phyloP scores from a whole-genome alignment of 2,329 filamentous ascomycete species.

The Dactylonectria macrodidyma region DNA sequence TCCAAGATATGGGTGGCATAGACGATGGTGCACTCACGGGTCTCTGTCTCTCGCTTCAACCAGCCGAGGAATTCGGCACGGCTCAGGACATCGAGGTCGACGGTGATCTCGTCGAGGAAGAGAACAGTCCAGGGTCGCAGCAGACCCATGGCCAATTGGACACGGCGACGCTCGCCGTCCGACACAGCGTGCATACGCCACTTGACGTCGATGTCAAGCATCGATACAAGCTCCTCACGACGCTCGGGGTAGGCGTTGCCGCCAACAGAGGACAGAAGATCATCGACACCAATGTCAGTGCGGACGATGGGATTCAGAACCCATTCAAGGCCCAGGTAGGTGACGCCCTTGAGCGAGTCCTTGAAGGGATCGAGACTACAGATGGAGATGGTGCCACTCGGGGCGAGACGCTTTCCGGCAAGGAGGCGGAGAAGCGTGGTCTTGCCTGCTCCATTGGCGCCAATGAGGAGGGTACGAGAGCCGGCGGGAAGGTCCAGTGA shows the following conservation, averaged over 20 bases:
- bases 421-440: slow-evolving; percentile 96
- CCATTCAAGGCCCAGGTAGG: slow-evolving; percentile 98
- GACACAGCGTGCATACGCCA: slow-evolving; percentile 98
- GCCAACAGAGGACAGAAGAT: slow-evolving; percentile 87
- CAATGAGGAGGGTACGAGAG: slow-evolving; percentile 91
- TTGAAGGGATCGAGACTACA: slow-evolving; percentile 93
- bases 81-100: slow-evolving; percentile 91
- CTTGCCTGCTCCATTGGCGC: slow-evolving; percentile 97
- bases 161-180: slow-evolving; percentile 90
- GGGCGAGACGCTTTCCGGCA: slow-evolving; percentile 94
- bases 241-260: slow-evolving; percentile 86
- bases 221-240: slow-evolving; percentile 86
- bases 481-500: slow-evolving; percentile 83
- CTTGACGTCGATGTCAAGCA: slow-evolving; percentile 90
- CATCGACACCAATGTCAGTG: slow-evolving; percentile 91
- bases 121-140: slow-evolving; percentile 92
- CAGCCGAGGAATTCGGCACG: slow-evolving; percentile 89
- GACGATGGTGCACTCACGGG: slow-evolving; percentile 88
- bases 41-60: slow-evolving; percentile 88
- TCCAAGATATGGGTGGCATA: slow-evolving; percentile 98
- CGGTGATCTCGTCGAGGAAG: slow-evolving; percentile 95
- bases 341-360: slow-evolving; percentile 90
- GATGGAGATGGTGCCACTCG: slow-evolving; percentile 80
- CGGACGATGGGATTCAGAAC: slow-evolving; percentile 97
- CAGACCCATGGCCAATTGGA: slow-evolving; percentile 97